A percentile compares a stretch with the other conserved stretches of the same genome.
phyloP scores from a whole-genome alignment of 2,329 filamentous ascomycete species.

The Thelonectria rubi region DNA sequence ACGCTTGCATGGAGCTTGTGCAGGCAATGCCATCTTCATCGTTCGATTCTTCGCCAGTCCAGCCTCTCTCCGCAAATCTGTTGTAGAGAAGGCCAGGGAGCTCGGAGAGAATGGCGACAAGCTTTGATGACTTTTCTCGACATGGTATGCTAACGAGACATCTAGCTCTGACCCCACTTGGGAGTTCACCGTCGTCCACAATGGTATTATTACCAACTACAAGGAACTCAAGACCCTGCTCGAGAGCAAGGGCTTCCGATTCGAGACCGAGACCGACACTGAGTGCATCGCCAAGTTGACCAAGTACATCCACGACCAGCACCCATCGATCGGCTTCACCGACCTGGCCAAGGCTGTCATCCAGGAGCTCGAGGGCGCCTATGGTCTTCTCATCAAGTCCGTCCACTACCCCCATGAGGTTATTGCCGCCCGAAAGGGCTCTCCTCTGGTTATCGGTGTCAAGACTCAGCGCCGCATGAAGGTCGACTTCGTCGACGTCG shows the following conservation, averaged over 20 bases:
- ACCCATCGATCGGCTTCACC: slow-evolving; percentile 94
- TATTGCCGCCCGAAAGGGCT: slow-evolving; percentile 97
- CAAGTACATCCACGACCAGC: slow-evolving; percentile 97
- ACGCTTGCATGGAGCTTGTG: neutral
- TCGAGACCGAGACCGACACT: slow-evolving; percentile 99
- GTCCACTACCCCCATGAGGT: slow-evolving; percentile 98
- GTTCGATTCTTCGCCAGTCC: neutral
- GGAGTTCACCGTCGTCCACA: slow-evolving; percentile 98
- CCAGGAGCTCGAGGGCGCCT: slow-evolving; percentile 97
- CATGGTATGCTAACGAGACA: slow-evolving; percentile 34
- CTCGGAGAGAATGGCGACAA: neutral
- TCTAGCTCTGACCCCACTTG: slow-evolving; percentile 88
- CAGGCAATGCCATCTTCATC: slow-evolving; percentile 7
- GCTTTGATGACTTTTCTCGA: neutral
- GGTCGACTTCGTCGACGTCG: slow-evolving; percentile 99
- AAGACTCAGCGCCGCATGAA: slow-evolving; percentile 99
- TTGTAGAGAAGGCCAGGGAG: neutral
- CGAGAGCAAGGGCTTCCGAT: slow-evolving; percentile 93
- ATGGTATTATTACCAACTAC: slow-evolving; percentile 99
- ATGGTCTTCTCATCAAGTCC: slow-evolving; percentile 96
- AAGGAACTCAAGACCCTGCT: slow-evolving; percentile 97
- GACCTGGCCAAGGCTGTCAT: slow-evolving; percentile 97
- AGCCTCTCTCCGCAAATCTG: neutral
- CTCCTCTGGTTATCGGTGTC: slow-evolving; percentile 95
- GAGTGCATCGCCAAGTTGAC: slow-evolving; percentile 99